Evolutionary conservation across 495 filamentous ascomycete genomes (phyloP), one percentile per base, ranked within the genome.

Genomic region (Thozetella sp.): DNA sequence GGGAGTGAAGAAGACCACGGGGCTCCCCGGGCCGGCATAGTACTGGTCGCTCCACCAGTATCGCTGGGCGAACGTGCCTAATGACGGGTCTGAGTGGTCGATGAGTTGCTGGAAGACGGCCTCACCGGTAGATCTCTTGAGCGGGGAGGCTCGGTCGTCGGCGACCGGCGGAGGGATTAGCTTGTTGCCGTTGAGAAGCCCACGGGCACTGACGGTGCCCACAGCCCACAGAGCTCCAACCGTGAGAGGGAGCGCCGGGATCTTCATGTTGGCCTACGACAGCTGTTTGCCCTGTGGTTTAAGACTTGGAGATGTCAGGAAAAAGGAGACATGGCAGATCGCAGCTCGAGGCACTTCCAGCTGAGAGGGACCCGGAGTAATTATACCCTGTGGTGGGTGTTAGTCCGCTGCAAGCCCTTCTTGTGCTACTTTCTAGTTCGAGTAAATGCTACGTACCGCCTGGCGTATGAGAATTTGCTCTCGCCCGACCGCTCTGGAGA

Each of bases 1-100:
- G 2, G 86, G 86, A 0, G 79, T 83, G 56, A 85, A 79, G 1
- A 88, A 63, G 24, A 87, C 75, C 48, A 73, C 58, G 46, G 71
- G 71, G 19, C 67, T 68, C 20, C 71, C 71, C 9, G 68, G 67
- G 4, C 71, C 71, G 22, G 59, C 60, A 63, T 65, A 73, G 65
- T 54, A 64, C 56, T 72, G 63, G 37, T 60, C 53, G 51, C 69
- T 59, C 20, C 66, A 73, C 71, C 71, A 73, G 62, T 63, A 71
- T 19, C 69, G 63, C 57, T 73, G 71, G 55, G 59, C 58, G 67
- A 73, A 73, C 25, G 69, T 73, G 56, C 71, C 71, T 2, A 67
- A 67, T 12, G 51, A 52, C 11, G 71, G 68, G 62, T 67, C 57
- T 27, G 61, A 11, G 60, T 73, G 71, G 62, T 71, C 67, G 57